phyloP scores from a whole-genome alignment of 202 grass and related monocot species.

The Schoenoplectus triqueter region DNA sequence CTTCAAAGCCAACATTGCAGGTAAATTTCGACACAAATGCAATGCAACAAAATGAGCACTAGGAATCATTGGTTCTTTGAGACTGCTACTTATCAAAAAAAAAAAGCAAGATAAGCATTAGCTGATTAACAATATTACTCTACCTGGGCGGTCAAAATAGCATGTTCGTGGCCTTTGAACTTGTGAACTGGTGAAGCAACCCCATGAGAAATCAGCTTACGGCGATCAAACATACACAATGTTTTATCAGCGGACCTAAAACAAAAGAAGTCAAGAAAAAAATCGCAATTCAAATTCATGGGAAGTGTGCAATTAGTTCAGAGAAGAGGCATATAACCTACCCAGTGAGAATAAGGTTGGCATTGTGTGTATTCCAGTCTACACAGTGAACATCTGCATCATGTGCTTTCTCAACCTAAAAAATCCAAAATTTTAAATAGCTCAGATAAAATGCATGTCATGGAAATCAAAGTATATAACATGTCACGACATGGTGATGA shows the following conservation, averaged over 20 bases:
- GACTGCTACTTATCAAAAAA: not conserved
- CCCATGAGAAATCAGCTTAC: slow-evolving; percentile 68
- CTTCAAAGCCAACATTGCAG: not conserved
- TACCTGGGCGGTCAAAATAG: slow-evolving; percentile 92
- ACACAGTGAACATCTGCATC: slow-evolving; percentile 93
- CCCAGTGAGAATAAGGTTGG: slow-evolving; percentile 94
- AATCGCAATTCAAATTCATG: slow-evolving; percentile 34
- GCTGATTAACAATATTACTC: slow-evolving; percentile 41
- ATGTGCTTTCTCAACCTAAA: slow-evolving; percentile 95
- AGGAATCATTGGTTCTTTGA: not conserved
- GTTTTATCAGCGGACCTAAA: slow-evolving; percentile 90
- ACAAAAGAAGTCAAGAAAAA: slow-evolving; percentile 12
- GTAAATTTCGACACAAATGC: slow-evolving; percentile 8
- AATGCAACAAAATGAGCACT: not conserved
- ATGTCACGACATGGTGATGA: not conserved
- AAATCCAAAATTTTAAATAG: not conserved
- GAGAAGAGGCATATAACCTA: slow-evolving; percentile 44
- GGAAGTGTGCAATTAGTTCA: slow-evolving; percentile 34
- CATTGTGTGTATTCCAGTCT: slow-evolving; percentile 86
- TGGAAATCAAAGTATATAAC: not conserved
- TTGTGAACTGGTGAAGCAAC: slow-evolving; percentile 64
- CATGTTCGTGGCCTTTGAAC: slow-evolving; percentile 81
- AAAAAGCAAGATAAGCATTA: not conserved
- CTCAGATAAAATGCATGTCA: not conserved
- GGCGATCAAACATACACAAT: slow-evolving; percentile 85